Evolutionary conservation across 129 eudicot genomes (phyloP).

Genomic region (Artemisia argyi): DNA sequence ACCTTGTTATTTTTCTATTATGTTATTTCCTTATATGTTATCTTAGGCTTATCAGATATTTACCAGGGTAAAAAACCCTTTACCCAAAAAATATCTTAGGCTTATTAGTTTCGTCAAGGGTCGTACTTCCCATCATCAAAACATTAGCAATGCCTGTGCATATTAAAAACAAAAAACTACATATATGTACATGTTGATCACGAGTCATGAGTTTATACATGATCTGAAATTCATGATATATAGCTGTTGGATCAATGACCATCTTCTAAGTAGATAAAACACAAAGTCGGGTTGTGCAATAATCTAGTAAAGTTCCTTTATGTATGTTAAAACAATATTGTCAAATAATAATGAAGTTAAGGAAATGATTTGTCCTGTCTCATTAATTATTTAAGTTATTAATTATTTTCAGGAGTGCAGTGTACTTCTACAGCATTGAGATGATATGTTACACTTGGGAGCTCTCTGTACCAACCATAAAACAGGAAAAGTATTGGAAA

Average conservation of each 20-base stretch:
- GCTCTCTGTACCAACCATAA: neutral
- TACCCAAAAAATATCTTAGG: too few species aligned
- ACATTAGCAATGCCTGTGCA: too few species aligned
- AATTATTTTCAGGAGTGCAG: neutral
- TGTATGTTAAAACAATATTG: neutral
- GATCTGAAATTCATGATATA: neutral
- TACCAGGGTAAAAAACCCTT: too few species aligned
- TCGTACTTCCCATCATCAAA: too few species aligned
- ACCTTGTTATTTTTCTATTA: neutral
- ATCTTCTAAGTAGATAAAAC: neutral
- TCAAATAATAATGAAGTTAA: neutral
- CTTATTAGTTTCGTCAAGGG: too few species aligned
- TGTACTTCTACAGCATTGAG: too few species aligned
- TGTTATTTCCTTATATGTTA: neutral
- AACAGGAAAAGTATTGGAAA: neutral
- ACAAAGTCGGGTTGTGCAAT: neutral
- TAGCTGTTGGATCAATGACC: neutral
- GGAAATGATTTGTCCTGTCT: neutral
- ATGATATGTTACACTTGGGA: neutral
- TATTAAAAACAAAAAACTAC: too few species aligned
- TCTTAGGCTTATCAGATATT: neutral
- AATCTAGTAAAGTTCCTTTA: neutral
- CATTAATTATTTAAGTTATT: neutral
- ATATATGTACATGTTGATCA: too few species aligned
- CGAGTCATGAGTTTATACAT: neutral